Percentiles rank a stretch among this genome's conserved stretches.
Evolutionary conservation across 129 eudicot species (phyloP).

Genomic region (Logfia minima): DNA sequence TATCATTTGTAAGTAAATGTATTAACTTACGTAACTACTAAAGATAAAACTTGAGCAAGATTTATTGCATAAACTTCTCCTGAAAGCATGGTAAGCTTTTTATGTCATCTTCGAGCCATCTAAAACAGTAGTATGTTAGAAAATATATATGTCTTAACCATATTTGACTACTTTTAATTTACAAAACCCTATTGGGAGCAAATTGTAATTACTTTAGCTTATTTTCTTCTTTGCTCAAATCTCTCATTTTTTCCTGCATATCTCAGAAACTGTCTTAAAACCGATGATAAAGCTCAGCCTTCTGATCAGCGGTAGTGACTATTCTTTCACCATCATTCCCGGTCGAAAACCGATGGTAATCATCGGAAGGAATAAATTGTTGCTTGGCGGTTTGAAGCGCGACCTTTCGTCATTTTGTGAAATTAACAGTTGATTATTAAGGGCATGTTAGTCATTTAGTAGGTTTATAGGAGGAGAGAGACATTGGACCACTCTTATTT

Average conservation of each 20-base stretch:
- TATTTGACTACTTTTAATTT: not conserved
- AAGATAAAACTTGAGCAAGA: not conserved
- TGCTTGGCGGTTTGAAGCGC: slow-evolving; percentile 43
- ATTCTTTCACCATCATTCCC: slow-evolving; percentile 30
- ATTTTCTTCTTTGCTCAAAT: slow-evolving; percentile 75
- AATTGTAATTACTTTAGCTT: slow-evolving; percentile 57
- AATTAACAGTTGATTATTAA: no score
- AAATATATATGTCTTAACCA: not conserved
- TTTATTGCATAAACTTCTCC: slow-evolving; percentile 43
- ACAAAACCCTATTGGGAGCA: slow-evolving; percentile 45
- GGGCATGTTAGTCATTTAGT: no score
- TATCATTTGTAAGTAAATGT: slow-evolving; percentile 27
- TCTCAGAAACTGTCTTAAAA: slow-evolving; percentile 53
- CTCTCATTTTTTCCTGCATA: slow-evolving; percentile 85
- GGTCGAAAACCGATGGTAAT: slow-evolving; percentile 68
- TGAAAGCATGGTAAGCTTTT: slow-evolving; percentile 69
- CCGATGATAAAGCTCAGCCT: slow-evolving; percentile 55
- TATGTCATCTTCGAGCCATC: slow-evolving; percentile 91
- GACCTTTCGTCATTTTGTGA: slow-evolving; percentile 40
- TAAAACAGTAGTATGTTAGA: slow-evolving; percentile 25
- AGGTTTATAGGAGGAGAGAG: no score
- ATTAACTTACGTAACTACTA: slow-evolving; percentile 8
- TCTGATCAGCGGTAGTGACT: slow-evolving; percentile 34
- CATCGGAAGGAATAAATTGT: slow-evolving; percentile 49
- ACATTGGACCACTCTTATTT: no score